Conservation (phyloP, 805 yeast genomes). For the Saturnispora gosingensis region DNA sequence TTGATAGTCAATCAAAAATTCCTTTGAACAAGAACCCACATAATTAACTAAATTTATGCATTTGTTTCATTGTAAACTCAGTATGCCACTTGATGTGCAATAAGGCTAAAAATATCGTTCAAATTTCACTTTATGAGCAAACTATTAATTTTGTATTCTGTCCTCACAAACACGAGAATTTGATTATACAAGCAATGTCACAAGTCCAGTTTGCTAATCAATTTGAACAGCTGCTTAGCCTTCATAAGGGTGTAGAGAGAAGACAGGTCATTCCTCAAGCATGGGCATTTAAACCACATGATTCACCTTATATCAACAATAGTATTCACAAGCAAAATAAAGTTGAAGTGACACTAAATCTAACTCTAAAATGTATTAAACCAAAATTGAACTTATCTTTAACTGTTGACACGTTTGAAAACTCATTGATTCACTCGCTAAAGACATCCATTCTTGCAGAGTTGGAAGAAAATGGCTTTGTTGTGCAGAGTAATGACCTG, state of each 20-base stretch:
- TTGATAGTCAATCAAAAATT: too few relatives aligned
- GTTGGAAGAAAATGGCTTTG: conserved; percentile 19
- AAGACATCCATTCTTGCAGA: conserved; percentile 25
- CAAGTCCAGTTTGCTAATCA: conserved; percentile 6
- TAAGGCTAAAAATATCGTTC: neutral
- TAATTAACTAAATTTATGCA: too few relatives aligned
- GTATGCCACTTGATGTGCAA: too few relatives aligned
- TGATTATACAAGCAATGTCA: conserved; percentile 1
- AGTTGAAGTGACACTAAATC: neutral
- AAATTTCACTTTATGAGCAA: neutral
- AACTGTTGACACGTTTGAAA: conserved; percentile 13
- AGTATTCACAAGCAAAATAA: neutral
- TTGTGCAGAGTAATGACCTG: conserved; percentile 29
- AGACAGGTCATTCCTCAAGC: conserved; percentile 17
- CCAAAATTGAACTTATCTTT: conserved; percentile 47
- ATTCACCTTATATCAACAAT: neutral
- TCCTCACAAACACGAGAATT: neutral
- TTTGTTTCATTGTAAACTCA: too few relatives aligned
- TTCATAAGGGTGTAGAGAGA: neutral
- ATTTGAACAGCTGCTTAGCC: neutral
- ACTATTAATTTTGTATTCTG: neutral
- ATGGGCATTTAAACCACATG: neutral
- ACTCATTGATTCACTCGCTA: conserved; percentile 27
- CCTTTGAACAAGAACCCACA: too few relatives aligned
- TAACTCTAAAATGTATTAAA: conserved; percentile 52